These are phyloP conservation scores for Auricularia sp. DNA, from an alignment of 768 basidiomycete genomes.

Conservation along the genomic window DNA sequence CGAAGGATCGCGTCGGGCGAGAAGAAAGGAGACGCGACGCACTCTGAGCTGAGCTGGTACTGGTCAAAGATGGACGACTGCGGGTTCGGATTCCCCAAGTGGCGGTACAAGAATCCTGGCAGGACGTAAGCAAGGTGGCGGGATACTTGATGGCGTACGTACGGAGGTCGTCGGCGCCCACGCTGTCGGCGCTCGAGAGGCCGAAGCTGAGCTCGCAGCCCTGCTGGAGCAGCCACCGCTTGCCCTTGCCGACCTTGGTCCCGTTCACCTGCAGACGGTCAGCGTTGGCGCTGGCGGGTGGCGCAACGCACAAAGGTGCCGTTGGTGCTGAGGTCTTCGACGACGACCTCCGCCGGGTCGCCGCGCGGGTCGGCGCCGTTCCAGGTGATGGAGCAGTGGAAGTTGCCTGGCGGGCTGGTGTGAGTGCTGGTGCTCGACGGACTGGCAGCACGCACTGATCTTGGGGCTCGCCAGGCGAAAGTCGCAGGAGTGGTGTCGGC, in stretches of 20 bases:
- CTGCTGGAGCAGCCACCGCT: background rate
- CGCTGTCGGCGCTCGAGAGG: background rate
- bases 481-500: slow-evolving; percentile 33
- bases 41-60: slow-evolving; percentile 28
- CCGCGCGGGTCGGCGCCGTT: slow-evolving; percentile 35
- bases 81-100: background rate
- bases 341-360: slow-evolving; percentile 32
- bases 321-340: slow-evolving; percentile 56
- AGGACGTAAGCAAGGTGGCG: background rate
- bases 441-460: slow-evolving; percentile 69
- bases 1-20: background rate
- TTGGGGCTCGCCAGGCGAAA: slow-evolving; percentile 58
- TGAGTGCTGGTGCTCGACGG: background rate
- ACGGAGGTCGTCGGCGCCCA: background rate
- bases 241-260: background rate
- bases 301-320: slow-evolving; percentile 41
- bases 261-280: background rate
- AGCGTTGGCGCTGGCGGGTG: slow-evolving; percentile 9
- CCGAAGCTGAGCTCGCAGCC: background rate
- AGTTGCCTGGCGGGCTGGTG: slow-evolving; percentile 33
- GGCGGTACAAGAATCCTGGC: background rate
- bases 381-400: slow-evolving; percentile 51
- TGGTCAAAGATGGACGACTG: slow-evolving; percentile 25
- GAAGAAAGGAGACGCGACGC: slow-evolving; percentile 3
- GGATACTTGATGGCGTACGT: background rate